These are phyloP conservation scores for Colletotrichum godetiae DNA, from an alignment of 2,329 filamentous ascomycete species.

Conservation along the genomic window DNA sequence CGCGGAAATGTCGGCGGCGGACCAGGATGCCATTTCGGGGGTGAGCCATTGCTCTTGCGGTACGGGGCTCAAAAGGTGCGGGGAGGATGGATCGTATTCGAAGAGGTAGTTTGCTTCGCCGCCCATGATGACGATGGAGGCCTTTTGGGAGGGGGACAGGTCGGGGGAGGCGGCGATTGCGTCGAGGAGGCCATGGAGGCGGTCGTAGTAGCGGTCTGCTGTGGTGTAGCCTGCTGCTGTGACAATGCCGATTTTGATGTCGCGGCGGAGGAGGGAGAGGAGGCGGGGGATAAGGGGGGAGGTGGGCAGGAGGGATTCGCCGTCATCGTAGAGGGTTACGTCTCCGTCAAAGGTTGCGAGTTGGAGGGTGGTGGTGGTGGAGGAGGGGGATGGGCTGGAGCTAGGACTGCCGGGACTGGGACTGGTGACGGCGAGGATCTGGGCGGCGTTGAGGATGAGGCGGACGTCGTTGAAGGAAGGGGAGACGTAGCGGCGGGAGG, in stretches of 20 bases:
- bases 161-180: conserved; percentile 71
- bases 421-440: conserved; percentile 86
- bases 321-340: conserved; percentile 94
- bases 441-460: conserved; percentile 92
- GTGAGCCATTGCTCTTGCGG: conserved; percentile 77
- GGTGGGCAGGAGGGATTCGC: conserved; percentile 64
- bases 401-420: background rate
- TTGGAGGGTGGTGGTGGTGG: conserved; percentile 72
- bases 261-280: conserved; percentile 76
- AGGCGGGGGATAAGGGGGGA: background rate
- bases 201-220: conserved; percentile 85
- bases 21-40: conserved; percentile 82
- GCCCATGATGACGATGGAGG: conserved; percentile 90
- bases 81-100: conserved; percentile 74
- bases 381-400: background rate
- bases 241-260: conserved; percentile 92
- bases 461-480: conserved; percentile 98
- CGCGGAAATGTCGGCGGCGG: conserved; percentile 78
- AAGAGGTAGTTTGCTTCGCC: conserved; percentile 98
- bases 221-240: conserved; percentile 96
- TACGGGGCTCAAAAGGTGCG: conserved; percentile 76
- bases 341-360: conserved; percentile 98
- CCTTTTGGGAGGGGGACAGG: conserved; percentile 75
- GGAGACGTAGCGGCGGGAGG: conserved; percentile 89
- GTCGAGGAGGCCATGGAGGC: conserved; percentile 87